Base-by-base conservation (phyloP, 2,329 filamentous ascomycete species). In the Trichophyton verrucosum region DNA sequence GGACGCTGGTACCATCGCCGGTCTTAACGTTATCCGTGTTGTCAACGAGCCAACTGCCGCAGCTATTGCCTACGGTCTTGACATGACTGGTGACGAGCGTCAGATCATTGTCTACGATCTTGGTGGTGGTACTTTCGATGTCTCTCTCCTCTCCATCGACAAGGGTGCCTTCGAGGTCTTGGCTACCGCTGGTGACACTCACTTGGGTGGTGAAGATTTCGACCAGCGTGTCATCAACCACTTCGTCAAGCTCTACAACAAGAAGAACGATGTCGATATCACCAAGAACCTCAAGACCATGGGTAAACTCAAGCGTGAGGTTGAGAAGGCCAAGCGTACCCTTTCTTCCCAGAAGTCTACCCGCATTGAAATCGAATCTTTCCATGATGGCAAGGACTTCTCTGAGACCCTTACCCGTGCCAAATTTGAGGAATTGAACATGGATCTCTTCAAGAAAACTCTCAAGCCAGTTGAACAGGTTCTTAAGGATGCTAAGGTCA, bases 401-500 rank as follows among this genome's bases (percentile, higher is more conserved):
- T 96, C 91, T 57, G 92, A 97, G 86, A 96, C 91, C 65, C 85
- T 99, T 59, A 96, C 92, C 76, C 89, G 92, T 70, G 94, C 94
- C 82, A 97, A 97, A 84, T 97, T 99, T 72, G 94, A 99, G 81
- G 92, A 97, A 80, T 85, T 97, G 71, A 97, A 97, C 88, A 91
- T 91, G 70, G 92, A 97, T 72, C 86, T 97, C 64, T 97, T 97
- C 87, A 96, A 96, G 87, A 95, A 94, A 85, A 97, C 94, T 62
- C 85, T 97, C 67, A 96, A 96, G 86, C 92, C 94, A 62, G 94
- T 97, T 68, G 91, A 97, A 81, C 91, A 96, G 83, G 94, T 97
- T 68, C 84, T 99, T 74, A 95, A 96, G 82, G 94, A 97, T 70
- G 91, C 91, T 75, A 96, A 96, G 83, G 83, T 96, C 71, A 92